A percentile compares a stretch with the other conserved stretches of the same genome.
These are phyloP conservation scores for Penicillium sp. DNA, from an alignment of 2,329 filamentous ascomycete species.

Conservation along the genomic window DNA sequence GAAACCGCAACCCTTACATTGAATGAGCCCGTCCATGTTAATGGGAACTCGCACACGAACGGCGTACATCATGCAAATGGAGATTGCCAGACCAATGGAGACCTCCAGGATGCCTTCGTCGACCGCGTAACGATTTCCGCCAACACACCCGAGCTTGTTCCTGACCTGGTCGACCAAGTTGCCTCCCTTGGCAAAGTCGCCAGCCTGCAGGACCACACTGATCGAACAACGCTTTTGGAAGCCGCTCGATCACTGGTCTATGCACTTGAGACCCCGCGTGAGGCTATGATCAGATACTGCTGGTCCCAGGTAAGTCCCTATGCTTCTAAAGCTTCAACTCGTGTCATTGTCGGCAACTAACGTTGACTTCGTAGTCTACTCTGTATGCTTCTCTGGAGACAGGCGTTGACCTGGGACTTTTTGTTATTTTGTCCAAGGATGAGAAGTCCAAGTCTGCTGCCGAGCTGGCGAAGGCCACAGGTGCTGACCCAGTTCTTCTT, in stretches of 20 bases:
- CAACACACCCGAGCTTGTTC: slow-evolving; percentile 12
- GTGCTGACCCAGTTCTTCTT: slow-evolving; percentile 16
- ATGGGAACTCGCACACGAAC: background rate
- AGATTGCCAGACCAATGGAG: background rate
- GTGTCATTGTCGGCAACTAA: background rate
- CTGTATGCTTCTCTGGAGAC: slow-evolving; percentile 23
- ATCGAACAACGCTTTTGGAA: slow-evolving; percentile 15
- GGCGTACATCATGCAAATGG: background rate
- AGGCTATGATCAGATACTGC: slow-evolving; percentile 15
- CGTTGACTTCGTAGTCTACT: background rate
- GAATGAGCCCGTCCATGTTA: background rate
- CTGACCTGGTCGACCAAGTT: slow-evolving; percentile 13
- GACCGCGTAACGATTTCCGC: slow-evolving; percentile 13
- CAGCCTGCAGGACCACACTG: slow-evolving; percentile 2
- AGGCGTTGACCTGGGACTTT: slow-evolving; percentile 22
- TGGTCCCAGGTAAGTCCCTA: slow-evolving; percentile 11
- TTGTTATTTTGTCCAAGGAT: slow-evolving; percentile 18
- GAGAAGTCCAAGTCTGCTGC: slow-evolving; percentile 20
- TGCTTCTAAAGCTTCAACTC: background rate
- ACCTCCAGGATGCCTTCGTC: slow-evolving; percentile 5
- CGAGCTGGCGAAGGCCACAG: slow-evolving; percentile 19
- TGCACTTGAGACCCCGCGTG: slow-evolving; percentile 16
- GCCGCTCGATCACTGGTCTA: slow-evolving; percentile 14
- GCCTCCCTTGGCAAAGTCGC: slow-evolving; percentile 1
- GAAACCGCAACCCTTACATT: background rate